Conservation (phyloP, 805 yeast genomes). For the Lachancea sp. region DNA sequence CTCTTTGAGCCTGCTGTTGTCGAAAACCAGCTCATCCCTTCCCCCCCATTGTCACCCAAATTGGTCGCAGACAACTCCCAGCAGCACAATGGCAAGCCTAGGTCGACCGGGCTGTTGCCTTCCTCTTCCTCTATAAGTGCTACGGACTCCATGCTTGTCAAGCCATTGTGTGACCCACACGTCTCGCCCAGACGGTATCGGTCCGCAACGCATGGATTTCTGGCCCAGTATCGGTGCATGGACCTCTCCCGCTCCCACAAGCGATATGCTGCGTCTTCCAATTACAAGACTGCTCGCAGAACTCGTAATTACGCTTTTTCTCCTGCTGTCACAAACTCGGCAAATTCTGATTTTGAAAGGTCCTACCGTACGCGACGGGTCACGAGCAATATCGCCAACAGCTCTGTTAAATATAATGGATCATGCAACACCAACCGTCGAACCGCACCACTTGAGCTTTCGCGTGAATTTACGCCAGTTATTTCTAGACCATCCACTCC, state of each 20-base stretch:
- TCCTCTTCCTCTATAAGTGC: not conserved
- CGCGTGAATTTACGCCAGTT: constrained; percentile 7
- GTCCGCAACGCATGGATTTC: constrained; percentile 15
- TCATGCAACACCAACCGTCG: too few relatives aligned
- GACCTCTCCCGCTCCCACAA: constrained; percentile 8
- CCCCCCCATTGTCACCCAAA: constrained; percentile 33
- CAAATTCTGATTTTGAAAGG: constrained; percentile 14
- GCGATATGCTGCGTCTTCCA: not conserved
- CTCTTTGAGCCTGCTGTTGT: constrained; percentile 10
- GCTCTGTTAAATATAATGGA: not conserved
- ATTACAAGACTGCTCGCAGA: not conserved
- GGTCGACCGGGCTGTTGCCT: not conserved
- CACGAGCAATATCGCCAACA: constrained; percentile 9
- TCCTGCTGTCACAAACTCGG: constrained; percentile 7
- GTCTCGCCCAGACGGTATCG: constrained; percentile 17
- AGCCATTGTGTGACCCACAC: constrained; percentile 18
- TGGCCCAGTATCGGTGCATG: constrained; percentile 23
- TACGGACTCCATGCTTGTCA: constrained; percentile 13
- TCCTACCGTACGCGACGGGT: constrained; percentile 20
- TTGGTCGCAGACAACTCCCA: constrained; percentile 1
- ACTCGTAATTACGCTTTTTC: constrained; percentile 8
- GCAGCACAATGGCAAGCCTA: not conserved
- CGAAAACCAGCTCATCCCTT: constrained; percentile 21
- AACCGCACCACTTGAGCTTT: constrained; percentile 1
- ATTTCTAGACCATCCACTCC: constrained; percentile 23